Conservation (phyloP, 768 basidiomycete species). For the Calocybe indica region DNA sequence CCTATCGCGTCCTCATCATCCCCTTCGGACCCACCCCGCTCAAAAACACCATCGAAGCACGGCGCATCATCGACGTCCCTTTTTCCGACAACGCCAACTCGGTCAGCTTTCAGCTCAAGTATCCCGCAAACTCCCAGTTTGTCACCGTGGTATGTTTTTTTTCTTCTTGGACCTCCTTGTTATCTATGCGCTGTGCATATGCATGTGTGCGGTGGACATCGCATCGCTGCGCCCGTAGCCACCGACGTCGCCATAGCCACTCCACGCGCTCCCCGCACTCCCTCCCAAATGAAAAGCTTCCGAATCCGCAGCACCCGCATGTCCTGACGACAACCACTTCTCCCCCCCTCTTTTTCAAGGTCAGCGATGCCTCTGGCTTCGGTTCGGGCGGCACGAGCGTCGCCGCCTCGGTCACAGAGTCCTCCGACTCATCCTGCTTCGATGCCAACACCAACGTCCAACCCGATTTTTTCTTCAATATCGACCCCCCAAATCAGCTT, state of each 20-base stretch:
- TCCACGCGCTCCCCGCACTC: no score
- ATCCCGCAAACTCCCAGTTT: conserved; percentile 64
- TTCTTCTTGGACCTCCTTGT: conserved; percentile 4
- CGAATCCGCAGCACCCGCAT: no score
- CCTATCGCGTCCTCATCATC: conserved; percentile 61
- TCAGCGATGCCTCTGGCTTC: conserved; percentile 56
- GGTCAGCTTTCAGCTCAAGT: conserved; percentile 53
- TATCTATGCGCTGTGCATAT: no score
- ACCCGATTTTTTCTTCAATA: conserved; percentile 54
- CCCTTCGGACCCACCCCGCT: conserved; percentile 64
- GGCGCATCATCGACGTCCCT: conserved; percentile 49
- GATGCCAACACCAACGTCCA: conserved; percentile 38
- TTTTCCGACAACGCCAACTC: conserved; percentile 38
- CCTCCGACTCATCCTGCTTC: conserved; percentile 55
- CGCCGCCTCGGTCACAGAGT: conserved; percentile 47
- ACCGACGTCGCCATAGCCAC: no score
- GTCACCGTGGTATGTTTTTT: conserved; percentile 64
- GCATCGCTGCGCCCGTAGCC: no score
- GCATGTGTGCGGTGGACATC: no score
- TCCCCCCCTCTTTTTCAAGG: conserved; percentile 24
- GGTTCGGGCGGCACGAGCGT: conserved; percentile 74
- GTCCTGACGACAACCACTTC: no score
- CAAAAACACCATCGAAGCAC: conserved; percentile 54
- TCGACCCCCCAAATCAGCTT: conserved; percentile 56
- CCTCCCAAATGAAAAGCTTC: no score